Conservation (phyloP, 2,329 filamentous ascomycete genomes). For the Lachnellula suecica region DNA sequence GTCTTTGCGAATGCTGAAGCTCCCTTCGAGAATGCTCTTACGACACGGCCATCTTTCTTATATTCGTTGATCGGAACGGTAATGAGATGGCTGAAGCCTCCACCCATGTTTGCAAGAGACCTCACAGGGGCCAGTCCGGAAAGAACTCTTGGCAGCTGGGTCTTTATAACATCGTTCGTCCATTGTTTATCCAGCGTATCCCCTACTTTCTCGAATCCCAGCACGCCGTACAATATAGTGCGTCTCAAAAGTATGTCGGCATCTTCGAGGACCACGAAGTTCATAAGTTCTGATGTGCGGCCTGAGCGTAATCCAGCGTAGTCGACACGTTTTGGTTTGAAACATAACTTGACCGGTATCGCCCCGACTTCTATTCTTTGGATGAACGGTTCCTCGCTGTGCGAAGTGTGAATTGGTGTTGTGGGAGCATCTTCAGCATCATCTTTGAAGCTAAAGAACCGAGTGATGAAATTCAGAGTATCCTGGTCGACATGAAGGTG, state of each 20-base stretch:
- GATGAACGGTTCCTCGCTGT: conserved; percentile 78
- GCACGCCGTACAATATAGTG: conserved; percentile 88
- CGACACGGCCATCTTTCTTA: conserved; percentile 86
- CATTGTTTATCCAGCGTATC: conserved; percentile 92
- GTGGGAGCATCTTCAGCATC: conserved; percentile 82
- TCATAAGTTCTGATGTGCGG: conserved; percentile 97
- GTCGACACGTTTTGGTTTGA: conserved; percentile 97
- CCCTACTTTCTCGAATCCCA: conserved; percentile 86
- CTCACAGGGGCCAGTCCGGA: conserved; percentile 88
- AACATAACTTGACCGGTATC: conserved; percentile 84
- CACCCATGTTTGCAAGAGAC: conserved; percentile 86
- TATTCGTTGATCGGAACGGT: conserved; percentile 92
- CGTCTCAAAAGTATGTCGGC: conserved; percentile 83
- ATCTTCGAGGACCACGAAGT: conserved; percentile 90
- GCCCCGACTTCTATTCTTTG: conserved; percentile 86
- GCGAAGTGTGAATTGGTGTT: conserved; percentile 51
- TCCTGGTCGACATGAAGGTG: conserved; percentile 96
- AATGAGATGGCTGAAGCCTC: conserved; percentile 81
- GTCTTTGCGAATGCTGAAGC: conserved; percentile 87
- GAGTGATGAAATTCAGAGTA: conserved; percentile 91
- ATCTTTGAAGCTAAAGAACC: conserved; percentile 98
- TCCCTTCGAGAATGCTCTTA: conserved; percentile 90
- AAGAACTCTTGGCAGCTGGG: conserved; percentile 85
- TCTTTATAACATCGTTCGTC: conserved; percentile 88
- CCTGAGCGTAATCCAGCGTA: conserved; percentile 91